Evolutionary conservation across 2,329 filamentous ascomycete species (phyloP).

Genomic region (Tolypocladium tropicale): DNA sequence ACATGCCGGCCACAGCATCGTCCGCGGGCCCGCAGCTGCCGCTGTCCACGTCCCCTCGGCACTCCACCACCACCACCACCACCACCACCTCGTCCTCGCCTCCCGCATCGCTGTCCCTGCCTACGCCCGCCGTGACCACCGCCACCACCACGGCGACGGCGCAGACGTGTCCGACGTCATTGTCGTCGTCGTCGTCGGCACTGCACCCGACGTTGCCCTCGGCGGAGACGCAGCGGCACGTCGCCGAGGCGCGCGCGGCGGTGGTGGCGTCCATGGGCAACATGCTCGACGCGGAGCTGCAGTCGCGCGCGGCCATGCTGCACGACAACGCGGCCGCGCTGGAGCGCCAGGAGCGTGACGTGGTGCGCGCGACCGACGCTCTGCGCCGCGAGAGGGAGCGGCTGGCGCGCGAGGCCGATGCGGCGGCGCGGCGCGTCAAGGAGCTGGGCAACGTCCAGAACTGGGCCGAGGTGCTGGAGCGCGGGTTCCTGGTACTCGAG

Average conservation of each 20-base stretch:
- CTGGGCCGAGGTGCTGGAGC: slow-evolving; percentile 74
- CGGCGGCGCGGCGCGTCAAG: slow-evolving; percentile 56
- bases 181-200: slow-evolving; percentile 8
- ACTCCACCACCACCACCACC: neutral
- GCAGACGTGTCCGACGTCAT: slow-evolving; percentile 5
- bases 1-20: neutral
- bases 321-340: slow-evolving; percentile 60
- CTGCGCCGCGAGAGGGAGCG: slow-evolving; percentile 55
- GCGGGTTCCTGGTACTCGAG: slow-evolving; percentile 53
- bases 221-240: slow-evolving; percentile 32
- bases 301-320: slow-evolving; percentile 56
- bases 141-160: neutral
- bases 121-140: neutral
- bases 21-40: neutral
- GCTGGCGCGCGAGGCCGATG: slow-evolving; percentile 53
- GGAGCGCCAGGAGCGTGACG: slow-evolving; percentile 55
- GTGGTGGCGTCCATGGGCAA: slow-evolving; percentile 57
- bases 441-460: slow-evolving; percentile 77
- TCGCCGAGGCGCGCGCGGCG: slow-evolving; percentile 46
- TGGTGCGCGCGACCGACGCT: slow-evolving; percentile 47
- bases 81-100: neutral
- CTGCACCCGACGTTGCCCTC: slow-evolving; percentile 29
- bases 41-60: neutral
- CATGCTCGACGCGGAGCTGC: slow-evolving; percentile 58
- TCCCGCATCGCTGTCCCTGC: neutral